Conservation (phyloP, 495 filamentous ascomycete genomes). For the Viridothelium virens region DNA sequence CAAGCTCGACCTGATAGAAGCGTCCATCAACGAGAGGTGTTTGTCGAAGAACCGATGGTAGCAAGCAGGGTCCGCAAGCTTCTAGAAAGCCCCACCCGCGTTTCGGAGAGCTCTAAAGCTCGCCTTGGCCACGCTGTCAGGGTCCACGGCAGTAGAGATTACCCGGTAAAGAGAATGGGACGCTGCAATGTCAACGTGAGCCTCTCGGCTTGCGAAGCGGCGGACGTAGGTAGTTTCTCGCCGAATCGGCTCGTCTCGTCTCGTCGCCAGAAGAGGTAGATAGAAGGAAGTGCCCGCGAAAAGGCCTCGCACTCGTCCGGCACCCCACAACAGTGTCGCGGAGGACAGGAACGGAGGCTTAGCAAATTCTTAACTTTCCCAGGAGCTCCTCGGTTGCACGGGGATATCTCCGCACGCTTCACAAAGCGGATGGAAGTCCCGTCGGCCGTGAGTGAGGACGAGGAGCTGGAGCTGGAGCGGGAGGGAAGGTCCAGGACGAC, state of each 20-base stretch:
- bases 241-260: not conserved
- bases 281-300: not conserved
- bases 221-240: not conserved
- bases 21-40: constrained; percentile 4
- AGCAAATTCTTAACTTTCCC: not conserved
- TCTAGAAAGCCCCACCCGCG: constrained; percentile 5
- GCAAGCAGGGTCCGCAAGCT: constrained; percentile 1
- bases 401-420: not conserved
- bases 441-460: not conserved
- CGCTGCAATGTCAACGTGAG: not conserved
- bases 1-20: not conserved
- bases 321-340: no score
- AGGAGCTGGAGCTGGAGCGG: not conserved
- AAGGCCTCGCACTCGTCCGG: no score
- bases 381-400: not conserved
- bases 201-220: not conserved
- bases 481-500: not conserved
- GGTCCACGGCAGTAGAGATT: not conserved
- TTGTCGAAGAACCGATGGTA: not conserved
- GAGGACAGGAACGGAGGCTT: not conserved
- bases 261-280: not conserved
- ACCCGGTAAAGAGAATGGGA: not conserved
- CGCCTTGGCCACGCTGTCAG: not conserved
- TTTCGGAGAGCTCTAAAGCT: constrained; percentile 6
- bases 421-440: not conserved